Conservation (phyloP, 106 monocot genomes). For the Phalaenopsis aphrodite region DNA sequence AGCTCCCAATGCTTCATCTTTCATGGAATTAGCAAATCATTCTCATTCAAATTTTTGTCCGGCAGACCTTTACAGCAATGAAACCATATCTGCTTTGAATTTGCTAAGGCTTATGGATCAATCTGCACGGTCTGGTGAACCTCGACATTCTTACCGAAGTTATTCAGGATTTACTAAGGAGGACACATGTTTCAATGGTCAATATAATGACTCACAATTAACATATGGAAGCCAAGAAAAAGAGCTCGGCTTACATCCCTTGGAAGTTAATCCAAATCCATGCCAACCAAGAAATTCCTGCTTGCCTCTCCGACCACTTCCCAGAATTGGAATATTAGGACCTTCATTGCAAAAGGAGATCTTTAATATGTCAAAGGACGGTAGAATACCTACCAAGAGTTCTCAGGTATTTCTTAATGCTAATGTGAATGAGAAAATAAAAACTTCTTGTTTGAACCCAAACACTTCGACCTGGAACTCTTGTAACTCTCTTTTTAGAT, state of each 20-base stretch:
- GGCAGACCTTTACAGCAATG: constrained; percentile 26
- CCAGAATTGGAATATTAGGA: constrained; percentile 43
- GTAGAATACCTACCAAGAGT: constrained; percentile 10
- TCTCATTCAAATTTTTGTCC: constrained; percentile 6
- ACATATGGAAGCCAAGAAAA: not conserved
- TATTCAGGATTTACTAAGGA: constrained; percentile 6
- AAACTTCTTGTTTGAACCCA: constrained; percentile 7
- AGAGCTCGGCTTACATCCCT: not conserved
- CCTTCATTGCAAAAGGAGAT: constrained; percentile 56
- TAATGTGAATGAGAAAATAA: constrained; percentile 10
- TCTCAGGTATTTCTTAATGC: not conserved
- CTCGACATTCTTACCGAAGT: constrained; percentile 5
- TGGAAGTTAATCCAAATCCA: constrained; percentile 3
- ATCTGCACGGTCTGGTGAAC: constrained; percentile 24
- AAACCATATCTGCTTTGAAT: constrained; percentile 58
- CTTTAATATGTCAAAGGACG: constrained; percentile 16
- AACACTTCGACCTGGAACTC: constrained; percentile 2
- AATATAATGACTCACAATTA: not conserved
- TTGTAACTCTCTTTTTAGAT: constrained; percentile 5
- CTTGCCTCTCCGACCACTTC: constrained; percentile 38
- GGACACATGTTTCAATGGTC: constrained; percentile 9
- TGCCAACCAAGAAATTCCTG: constrained; percentile 18
- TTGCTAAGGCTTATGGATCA: constrained; percentile 77
- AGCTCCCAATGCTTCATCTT: constrained; percentile 9
- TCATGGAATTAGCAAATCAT: constrained; percentile 5